Percentiles rank a stretch among this genome's conserved stretches.
Evolutionary conservation across 345 rosid genomes (phyloP).

Genomic region (Melastoma malabathricum): DNA sequence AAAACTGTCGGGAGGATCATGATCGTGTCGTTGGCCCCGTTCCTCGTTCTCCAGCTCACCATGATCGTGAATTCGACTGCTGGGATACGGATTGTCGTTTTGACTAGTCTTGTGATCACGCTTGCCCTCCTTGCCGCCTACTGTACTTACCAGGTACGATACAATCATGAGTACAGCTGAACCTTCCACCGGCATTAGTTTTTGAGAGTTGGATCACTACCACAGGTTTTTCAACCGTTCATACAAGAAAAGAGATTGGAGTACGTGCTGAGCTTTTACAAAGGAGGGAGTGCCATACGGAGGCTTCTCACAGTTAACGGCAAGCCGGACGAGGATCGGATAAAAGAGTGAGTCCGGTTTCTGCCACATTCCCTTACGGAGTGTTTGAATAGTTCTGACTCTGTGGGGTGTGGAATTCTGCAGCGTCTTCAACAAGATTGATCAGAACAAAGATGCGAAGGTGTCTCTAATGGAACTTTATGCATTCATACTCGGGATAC

Average conservation of each 20-base stretch:
- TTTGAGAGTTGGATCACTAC: not conserved
- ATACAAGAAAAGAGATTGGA: constrained; percentile 28
- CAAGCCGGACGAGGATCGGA: constrained; percentile 13
- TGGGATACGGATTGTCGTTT: constrained; percentile 12
- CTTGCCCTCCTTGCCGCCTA: constrained; percentile 16
- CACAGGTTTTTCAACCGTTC: constrained; percentile 39
- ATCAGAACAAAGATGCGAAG: constrained; percentile 9
- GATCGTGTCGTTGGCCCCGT: constrained; percentile 26
- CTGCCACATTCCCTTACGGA: not conserved
- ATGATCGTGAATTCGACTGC: constrained; percentile 15
- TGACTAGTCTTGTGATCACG: constrained; percentile 18
- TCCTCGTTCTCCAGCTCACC: constrained; percentile 27
- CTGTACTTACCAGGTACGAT: constrained; percentile 28
- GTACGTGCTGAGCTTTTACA: constrained; percentile 13
- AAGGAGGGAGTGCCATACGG: constrained; percentile 8
- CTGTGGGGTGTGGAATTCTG: not conserved
- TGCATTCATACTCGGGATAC: constrained; percentile 26
- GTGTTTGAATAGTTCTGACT: no score
- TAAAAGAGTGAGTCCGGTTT: constrained; percentile 14
- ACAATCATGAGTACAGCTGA: not conserved
- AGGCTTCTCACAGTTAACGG: constrained; percentile 16
- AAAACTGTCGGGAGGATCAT: constrained; percentile 21
- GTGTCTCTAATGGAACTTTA: constrained; percentile 24
- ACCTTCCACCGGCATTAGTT: not conserved
- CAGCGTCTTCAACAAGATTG: constrained; percentile 30